Conservation (phyloP, 306 rosid species). For the Vigna unguiculata region DNA sequence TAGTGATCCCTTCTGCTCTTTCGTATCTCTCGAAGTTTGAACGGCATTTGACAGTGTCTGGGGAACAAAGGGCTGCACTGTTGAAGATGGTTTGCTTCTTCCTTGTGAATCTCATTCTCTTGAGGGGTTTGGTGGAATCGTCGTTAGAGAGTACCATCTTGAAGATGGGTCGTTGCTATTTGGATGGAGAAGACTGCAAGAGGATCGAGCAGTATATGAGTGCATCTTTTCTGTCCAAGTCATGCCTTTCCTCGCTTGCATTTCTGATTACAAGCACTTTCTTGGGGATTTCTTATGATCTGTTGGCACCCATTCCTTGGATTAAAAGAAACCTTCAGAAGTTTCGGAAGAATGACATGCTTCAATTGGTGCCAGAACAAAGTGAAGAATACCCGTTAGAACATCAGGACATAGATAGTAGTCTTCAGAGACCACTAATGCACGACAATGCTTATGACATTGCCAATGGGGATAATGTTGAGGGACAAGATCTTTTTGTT, state of each 20-base stretch:
- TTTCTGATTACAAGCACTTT: constrained; percentile 90
- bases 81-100: constrained; percentile 97
- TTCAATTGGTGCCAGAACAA: constrained; percentile 91
- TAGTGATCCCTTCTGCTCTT: constrained; percentile 86
- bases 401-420: constrained; percentile 66
- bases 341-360: constrained; percentile 95
- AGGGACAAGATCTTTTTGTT: constrained; percentile 78
- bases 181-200: constrained; percentile 97
- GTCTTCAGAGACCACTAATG: constrained; percentile 74
- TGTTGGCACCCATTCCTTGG: constrained; percentile 96
- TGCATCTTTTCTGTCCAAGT: constrained; percentile 82
- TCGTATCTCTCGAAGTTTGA: constrained; percentile 93
- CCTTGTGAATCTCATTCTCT: constrained; percentile 92
- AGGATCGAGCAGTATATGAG: constrained; percentile 98
- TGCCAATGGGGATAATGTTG: constrained; percentile 59
- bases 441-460: constrained; percentile 56
- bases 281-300: constrained; percentile 94
- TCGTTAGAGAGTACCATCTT: constrained; percentile 84
- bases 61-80: constrained; percentile 94
- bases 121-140: constrained; percentile 88
- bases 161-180: constrained; percentile 90
- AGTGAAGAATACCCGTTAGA: constrained; percentile 83
- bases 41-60: constrained; percentile 91
- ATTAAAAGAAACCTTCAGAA: constrained; percentile 78
- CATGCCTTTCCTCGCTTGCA: constrained; percentile 97